Conservation (phyloP, 768 basidiomycete genomes). For the Pisolithus sp. region DNA sequence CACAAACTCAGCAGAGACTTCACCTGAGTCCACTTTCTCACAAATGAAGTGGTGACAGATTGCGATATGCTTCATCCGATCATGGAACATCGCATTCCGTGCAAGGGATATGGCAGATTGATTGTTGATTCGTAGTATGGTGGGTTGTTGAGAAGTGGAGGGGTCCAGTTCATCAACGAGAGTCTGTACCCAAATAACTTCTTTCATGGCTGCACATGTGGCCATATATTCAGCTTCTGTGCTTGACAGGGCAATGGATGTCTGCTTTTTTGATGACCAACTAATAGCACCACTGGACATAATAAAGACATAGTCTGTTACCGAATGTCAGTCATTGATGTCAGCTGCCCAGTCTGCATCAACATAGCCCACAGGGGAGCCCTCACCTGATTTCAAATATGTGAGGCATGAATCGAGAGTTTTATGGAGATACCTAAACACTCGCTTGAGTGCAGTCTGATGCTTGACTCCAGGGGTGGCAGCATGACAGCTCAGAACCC, state of each 20-base stretch:
- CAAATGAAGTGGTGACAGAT: background rate
- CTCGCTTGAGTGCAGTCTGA: background rate
- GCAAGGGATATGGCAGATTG: background rate
- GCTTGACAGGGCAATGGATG: slow-evolving; percentile 20
- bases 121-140: slow-evolving; percentile 11
- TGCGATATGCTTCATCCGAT: background rate
- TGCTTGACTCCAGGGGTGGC: background rate
- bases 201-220: slow-evolving; percentile 15
- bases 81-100: background rate
- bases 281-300: slow-evolving; percentile 30
- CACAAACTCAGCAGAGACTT: no score
- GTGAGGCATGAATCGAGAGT: background rate
- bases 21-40: no score
- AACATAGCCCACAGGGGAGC: background rate
- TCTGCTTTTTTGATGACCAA: slow-evolving; percentile 23
- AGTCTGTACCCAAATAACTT: slow-evolving; percentile 20
- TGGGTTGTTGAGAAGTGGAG: background rate
- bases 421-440: background rate
- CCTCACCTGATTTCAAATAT: background rate
- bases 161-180: slow-evolving; percentile 16
- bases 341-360: background rate
- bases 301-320: slow-evolving; percentile 28
- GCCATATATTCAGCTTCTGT: slow-evolving; percentile 43
- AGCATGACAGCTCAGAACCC: background rate
- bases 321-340: background rate